Base-by-base conservation (phyloP, 2,329 filamentous ascomycete genomes). In the Zymoseptoria tritici region DNA sequence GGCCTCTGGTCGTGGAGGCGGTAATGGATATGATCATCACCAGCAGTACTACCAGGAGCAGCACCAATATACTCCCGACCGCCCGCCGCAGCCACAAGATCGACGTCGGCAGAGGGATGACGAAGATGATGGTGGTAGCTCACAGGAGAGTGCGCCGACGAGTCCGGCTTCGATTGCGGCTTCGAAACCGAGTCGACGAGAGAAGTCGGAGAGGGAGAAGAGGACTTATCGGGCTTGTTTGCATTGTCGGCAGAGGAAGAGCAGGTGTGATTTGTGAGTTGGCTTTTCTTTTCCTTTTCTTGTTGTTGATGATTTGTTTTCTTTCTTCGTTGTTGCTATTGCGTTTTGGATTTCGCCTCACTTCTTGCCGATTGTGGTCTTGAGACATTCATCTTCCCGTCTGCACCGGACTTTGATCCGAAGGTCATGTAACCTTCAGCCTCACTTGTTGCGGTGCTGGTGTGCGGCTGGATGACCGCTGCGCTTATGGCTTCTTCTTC, bases 211-310 rank as follows among this genome's bases (percentile, higher is more conserved):
- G 61, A 67, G 69, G 13, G 70, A 72, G 46, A 72, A 72, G 60
- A 65, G 70, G 20, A 72, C 70, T 9, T 71, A 72, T 62, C 59
- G 70, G 9, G 70, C 70, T 7, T 72, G 70, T 59, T 57, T 72
- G 36, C 70, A 72, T 56, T 71, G 70, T 57, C 62, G 70, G 52
- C 68, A 71, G 62, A 60, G 70, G n/a, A 72, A 72, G 60, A 68
- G 66, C n/a, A 62, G 70, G 49, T 72, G 70, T 59, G 70, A 72
- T 56, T 61, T 72, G 68, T 72, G 62, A 65, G 69, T 68, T n/a
- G 3, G 22, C 24, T 29, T 24, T 16, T 31, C 9, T 36, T 20
- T 9, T 36, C 21, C 11, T 4, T 42, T 42, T 42, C 7, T 29
- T 29, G 7, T 29, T 9, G 26, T 2, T 29, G 26, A 9, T n/a